These are phyloP conservation scores for Candida smagusa DNA, from an alignment of 1,139 yeast species.

Conservation along the genomic window DNA sequence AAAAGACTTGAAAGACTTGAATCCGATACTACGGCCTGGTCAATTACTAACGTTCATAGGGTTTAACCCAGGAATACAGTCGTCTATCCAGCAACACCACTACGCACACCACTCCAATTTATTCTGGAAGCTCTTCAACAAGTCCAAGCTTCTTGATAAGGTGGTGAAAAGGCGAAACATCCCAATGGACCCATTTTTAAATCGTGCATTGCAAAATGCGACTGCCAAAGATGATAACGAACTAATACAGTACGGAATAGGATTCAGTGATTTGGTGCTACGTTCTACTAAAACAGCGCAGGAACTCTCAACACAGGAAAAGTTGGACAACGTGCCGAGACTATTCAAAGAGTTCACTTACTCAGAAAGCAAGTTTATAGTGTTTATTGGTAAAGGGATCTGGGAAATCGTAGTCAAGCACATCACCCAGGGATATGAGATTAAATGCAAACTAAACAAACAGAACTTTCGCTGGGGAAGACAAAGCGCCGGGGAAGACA, in stretches of 20 bases:
- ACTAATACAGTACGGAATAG: constrained; percentile 48
- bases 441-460: constrained; percentile 23
- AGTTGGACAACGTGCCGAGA: constrained; percentile 53
- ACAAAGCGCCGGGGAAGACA: constrained; percentile 23
- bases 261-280: constrained; percentile 69
- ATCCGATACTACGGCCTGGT: constrained; percentile 13
- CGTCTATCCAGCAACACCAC: constrained; percentile 64
- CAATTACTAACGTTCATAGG: constrained; percentile 60
- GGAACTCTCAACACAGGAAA: constrained; percentile 52
- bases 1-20: constrained; percentile 4
- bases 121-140: constrained; percentile 67
- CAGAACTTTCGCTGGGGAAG: constrained; percentile 51
- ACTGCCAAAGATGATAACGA: constrained; percentile 42
- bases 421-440: constrained; percentile 9
- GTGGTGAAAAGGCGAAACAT: constrained; percentile 11
- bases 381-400: constrained; percentile 74
- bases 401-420: constrained; percentile 56
- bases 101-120: constrained; percentile 71
- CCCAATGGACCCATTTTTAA: constrained; percentile 13
- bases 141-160: constrained; percentile 42
- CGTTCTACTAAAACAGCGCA: constrained; percentile 62
- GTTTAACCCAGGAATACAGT: constrained; percentile 69
- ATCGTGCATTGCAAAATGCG: constrained; percentile 7
- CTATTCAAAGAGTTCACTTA: constrained; percentile 44
- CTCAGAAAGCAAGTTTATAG: constrained; percentile 41